Evolutionary conservation across 2,329 filamentous ascomycete species (phyloP), one percentile per base, ranked within the genome.

Genomic region (Scleromitrula shiraiana): DNA sequence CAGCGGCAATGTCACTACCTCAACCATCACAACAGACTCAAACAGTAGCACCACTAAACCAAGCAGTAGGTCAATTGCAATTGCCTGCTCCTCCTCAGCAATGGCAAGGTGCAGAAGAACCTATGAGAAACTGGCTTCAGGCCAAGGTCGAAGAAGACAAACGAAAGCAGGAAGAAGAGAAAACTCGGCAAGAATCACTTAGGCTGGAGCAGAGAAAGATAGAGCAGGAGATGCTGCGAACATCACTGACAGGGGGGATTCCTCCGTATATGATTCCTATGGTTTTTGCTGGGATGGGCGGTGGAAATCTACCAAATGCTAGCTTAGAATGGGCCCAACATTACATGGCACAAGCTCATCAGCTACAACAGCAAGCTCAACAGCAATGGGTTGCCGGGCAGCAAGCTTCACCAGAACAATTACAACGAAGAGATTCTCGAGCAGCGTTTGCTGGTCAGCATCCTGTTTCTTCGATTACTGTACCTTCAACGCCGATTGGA

Each of bases 81-180:
- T 67, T 85, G 32, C 82, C 82, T n/a, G 71, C 77, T 30, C 76
- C 77, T 24, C 80, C 82, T 23, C 74, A 77, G 33, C 76, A 80
- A 62, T 85, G 82, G 76, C 78, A 83, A 60, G 76, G 75, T 40
- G 72, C 76, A 27, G 83, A 87, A 59, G 83, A 88, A 30, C 76
- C 80, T 2, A 85, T 86, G 80, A 79, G 76, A 53, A 76, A 74
- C 46, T 89, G 84, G 84, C 69, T 88, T 19, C 67, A 76, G 46
- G 80, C 84, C 45, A 87, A 82, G 64, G 71, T 78, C 0, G 85
- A 89, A 64, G 85, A 89, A 61, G 85, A 89, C 60, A 79, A 74
- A 61, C 75, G 80, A 52, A 81, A 70, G 62, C 84, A 88, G 66
- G 84, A 89, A 65, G 83, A 88, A 65, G 83, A 88, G 65, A 83